phyloP scores from a whole-genome alignment of 495 filamentous ascomycete genomes.

The Apiosordaria backusii region DNA sequence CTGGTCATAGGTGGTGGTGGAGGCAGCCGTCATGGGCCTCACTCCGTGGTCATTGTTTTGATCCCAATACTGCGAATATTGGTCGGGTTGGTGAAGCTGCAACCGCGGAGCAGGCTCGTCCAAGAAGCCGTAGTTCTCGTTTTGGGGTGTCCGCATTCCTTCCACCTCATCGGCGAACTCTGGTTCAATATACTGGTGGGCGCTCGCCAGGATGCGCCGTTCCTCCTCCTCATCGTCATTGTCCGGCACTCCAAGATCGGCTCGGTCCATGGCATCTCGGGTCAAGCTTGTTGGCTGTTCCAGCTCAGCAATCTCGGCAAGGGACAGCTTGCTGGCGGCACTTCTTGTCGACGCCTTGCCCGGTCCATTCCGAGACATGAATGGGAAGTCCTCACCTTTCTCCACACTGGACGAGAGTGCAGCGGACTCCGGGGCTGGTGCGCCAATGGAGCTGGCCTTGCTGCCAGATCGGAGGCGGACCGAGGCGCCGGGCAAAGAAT shows the following conservation, averaged over 20 bases:
- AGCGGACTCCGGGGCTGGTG: conserved; percentile 10
- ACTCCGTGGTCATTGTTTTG: conserved; percentile 8
- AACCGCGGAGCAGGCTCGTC: conserved; percentile 23
- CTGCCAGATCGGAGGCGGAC: conserved; percentile 58
- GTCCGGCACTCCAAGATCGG: conserved; percentile 34
- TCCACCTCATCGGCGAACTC: conserved; percentile 27
- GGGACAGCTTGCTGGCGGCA: conserved; percentile 40
- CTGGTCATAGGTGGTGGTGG: conserved; percentile 66
- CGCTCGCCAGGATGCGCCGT: conserved; percentile 30
- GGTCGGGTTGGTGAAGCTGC: conserved; percentile 28
- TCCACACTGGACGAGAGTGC: conserved; percentile 25
- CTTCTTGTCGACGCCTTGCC: conserved; percentile 46
- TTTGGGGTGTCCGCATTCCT: conserved; percentile 16
- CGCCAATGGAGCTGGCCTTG: conserved; percentile 38
- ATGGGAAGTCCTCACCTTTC: conserved; percentile 33
- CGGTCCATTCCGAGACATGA: conserved; percentile 42
- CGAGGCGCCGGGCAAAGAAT: conserved; percentile 55
- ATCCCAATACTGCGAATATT: conserved; percentile 22
- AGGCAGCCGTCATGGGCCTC: conserved; percentile 51
- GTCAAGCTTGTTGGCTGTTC: conserved; percentile 42
- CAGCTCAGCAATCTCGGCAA: conserved; percentile 46
- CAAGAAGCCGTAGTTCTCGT: conserved; percentile 14
- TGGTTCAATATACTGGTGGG: conserved; percentile 32
- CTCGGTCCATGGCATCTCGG: conserved; percentile 43
- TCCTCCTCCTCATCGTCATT: conserved; percentile 33